phyloP scores from a whole-genome alignment of 192 early-diverging fungal genomes.

The Linnemannia zychae region DNA sequence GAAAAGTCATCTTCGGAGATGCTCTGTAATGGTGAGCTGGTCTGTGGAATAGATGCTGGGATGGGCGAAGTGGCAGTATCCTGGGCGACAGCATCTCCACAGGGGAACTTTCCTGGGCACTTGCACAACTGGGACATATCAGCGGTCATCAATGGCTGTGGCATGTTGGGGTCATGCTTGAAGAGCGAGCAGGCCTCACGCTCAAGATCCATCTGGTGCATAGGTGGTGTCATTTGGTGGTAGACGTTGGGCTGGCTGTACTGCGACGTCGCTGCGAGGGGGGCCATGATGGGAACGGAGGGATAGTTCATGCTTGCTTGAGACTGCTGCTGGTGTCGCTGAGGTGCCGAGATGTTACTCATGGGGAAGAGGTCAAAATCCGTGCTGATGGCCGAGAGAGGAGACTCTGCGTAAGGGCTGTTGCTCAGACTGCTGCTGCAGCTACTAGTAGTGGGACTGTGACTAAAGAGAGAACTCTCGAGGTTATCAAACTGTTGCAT shows the following conservation, averaged over 20 bases:
- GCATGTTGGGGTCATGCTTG: slow-evolving; percentile 15
- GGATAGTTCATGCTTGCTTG: slow-evolving; percentile 5
- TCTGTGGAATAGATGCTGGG: background rate
- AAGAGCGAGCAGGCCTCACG: slow-evolving; percentile 29
- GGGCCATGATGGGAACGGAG: slow-evolving; percentile 37
- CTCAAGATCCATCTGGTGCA: slow-evolving; percentile 38
- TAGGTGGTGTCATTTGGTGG: slow-evolving; percentile 40
- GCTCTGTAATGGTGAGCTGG: slow-evolving; percentile 20
- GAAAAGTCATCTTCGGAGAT: slow-evolving; percentile 28
- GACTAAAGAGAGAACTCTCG: slow-evolving; percentile 52
- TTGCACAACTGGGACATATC: slow-evolving; percentile 48
- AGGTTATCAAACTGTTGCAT: slow-evolving; percentile 54
- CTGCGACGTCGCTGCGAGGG: slow-evolving; percentile 14
- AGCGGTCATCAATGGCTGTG: slow-evolving; percentile 18
- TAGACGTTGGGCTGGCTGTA: slow-evolving; percentile 16
- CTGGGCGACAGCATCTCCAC: slow-evolving; percentile 21
- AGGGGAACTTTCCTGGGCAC: slow-evolving; percentile 53
- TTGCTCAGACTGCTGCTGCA: slow-evolving; percentile 42
- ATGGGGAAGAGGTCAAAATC: slow-evolving; percentile 53
- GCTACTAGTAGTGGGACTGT: slow-evolving; percentile 40
- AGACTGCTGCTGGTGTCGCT: background rate
- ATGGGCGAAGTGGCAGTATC: background rate
- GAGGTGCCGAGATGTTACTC: background rate
- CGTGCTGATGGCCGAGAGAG: slow-evolving; percentile 25
- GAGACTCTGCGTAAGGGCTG: slow-evolving; percentile 42